Base-by-base conservation (phyloP, 495 filamentous ascomycete genomes). In the Xylaria sp. region DNA sequence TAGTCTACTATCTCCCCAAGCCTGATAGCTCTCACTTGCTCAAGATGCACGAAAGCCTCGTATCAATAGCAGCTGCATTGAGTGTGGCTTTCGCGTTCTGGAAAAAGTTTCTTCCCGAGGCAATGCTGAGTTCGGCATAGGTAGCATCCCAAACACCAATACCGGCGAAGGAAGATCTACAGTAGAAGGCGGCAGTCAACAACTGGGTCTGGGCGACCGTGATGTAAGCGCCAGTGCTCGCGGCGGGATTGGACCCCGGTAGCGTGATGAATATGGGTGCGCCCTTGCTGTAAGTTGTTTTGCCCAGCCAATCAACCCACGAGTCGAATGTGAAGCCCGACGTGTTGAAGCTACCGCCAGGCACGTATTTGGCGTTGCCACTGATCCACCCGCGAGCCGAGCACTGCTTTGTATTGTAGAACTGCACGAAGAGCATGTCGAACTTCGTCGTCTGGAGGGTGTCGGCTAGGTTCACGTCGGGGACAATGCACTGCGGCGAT, bases 81-180 rank as follows among this genome's bases (percentile, higher is more conserved):
- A 80, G 59, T 11, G 68, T 67, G 29, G 35, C 67, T 77, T 85
- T 85, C 64, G 83, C 80, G 53, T 76, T 80, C 66, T 77, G 69
- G 41, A 76, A 72, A 66, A 84, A 91, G 44, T 80, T 82, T 19
- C 77, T 70, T 5, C 81, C 82, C 48, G 83, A 74, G 46, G 82
- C 82, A 31, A 76, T 52, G 67, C 91, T 90, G 19, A 81, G 78
- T 1, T 84, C 76, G 0, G 85, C 83, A 3, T 81, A 80, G 0
- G 89, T 89, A 7, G 91, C 91, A 50, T 93, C 92, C 89, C 90
- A 93, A 11, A 94, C 73, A 87, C 92, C 90, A 19, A 93, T 82
- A 78, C 92, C 92, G 63, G 90, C 91, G 71, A 93, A 93, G 6
- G 80, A 82, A 5, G 81, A 61, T n/a, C 80, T 72, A 26, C 73